These are phyloP conservation scores for Meyerozyma carpophila DNA, from an alignment of 1,139 yeast species.

Conservation along the genomic window DNA sequence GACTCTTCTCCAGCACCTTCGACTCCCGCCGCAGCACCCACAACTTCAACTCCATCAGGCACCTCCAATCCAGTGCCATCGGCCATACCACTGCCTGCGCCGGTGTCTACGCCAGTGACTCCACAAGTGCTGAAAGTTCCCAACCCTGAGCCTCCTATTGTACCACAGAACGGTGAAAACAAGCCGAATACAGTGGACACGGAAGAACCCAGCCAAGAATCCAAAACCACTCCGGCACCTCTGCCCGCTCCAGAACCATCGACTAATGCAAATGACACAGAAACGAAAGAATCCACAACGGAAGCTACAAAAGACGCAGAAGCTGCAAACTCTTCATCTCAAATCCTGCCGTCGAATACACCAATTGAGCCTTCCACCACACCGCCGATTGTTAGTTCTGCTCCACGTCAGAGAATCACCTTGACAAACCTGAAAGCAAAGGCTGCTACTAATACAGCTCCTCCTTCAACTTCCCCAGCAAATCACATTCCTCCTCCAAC, in stretches of 20 bases:
- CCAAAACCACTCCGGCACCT: no score
- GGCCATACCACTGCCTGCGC: background rate
- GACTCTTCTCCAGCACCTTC: conserved; percentile 2
- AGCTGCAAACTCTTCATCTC: no score
- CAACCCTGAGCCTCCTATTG: background rate
- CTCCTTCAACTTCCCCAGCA: background rate
- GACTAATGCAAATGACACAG: no score
- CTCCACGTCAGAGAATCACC: conserved; percentile 3
- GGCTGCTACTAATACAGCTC: background rate
- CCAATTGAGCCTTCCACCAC: conserved; percentile 3
- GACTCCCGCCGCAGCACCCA: background rate
- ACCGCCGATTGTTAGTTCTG: conserved; percentile 6
- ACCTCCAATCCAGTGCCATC: background rate
- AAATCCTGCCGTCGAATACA: background rate
- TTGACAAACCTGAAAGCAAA: background rate
- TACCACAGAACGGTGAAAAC: no score
- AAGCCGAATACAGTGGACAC: no score
- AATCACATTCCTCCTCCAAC: conserved; percentile 6
- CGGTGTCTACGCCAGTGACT: background rate
- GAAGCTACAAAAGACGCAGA: no score
- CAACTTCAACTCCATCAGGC: background rate
- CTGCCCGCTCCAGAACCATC: no score
- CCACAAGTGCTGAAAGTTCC: background rate
- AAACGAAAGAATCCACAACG: no score
- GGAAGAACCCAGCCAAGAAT: no score